These are phyloP conservation scores for Pichia heedii DNA, from an alignment of 805 yeast species.

Conservation along the genomic window DNA sequence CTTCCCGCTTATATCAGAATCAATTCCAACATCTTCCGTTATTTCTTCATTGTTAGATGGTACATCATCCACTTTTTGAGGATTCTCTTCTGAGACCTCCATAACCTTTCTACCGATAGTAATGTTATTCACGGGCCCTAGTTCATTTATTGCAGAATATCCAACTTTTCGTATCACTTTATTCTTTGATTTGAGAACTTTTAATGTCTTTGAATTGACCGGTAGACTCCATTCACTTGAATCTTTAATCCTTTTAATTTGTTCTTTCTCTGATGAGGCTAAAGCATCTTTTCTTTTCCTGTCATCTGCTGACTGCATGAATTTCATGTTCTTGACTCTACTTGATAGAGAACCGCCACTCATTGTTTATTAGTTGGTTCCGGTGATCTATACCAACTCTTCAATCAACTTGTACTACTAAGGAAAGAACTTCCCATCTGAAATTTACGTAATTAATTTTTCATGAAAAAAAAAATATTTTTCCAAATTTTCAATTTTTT, in stretches of 20 bases:
- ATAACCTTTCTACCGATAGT: constrained; percentile 1
- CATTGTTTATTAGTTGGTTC: background rate
- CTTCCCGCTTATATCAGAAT: constrained; percentile 1
- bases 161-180: constrained; percentile 21
- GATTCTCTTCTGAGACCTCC: background rate
- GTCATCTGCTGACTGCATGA: constrained; percentile 40
- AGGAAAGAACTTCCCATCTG: no score
- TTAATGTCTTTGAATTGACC: constrained; percentile 20
- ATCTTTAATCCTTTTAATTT: constrained; percentile 34
- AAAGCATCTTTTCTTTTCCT: constrained; percentile 18
- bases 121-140: constrained; percentile 3
- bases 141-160: constrained; percentile 17
- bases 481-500: no score
- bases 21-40: no score
- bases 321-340: constrained; percentile 80
- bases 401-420: no score
- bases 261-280: constrained; percentile 23
- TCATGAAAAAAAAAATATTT: no score
- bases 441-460: no score
- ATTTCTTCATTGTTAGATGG: constrained; percentile 1
- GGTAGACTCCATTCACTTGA: constrained; percentile 45
- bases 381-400: background rate
- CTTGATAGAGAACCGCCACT: constrained; percentile 40
- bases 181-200: constrained; percentile 12
- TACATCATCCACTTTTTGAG: background rate